Conservation (phyloP, 441 rosid genomes). For the Kokia cookei region DNA sequence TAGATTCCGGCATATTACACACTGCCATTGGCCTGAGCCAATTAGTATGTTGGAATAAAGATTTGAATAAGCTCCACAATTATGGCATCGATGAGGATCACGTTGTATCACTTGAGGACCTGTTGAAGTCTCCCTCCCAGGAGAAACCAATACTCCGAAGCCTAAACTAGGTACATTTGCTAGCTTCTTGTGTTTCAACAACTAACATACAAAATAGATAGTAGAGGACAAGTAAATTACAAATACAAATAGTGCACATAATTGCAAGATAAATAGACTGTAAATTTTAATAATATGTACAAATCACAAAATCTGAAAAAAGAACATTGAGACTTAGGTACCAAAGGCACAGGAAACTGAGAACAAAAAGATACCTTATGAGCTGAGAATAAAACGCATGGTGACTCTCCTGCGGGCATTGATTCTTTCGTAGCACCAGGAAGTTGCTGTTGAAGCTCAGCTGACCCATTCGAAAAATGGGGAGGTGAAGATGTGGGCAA, state of each 20-base stretch:
- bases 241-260: background rate
- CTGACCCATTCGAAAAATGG: constrained; percentile 62
- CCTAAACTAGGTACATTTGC: constrained; percentile 88
- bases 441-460: constrained; percentile 51
- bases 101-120: constrained; percentile 77
- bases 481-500: constrained; percentile 83
- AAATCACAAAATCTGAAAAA: constrained; percentile 1
- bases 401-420: constrained; percentile 35
- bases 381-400: constrained; percentile 72
- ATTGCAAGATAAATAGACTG: background rate
- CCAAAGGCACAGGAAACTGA: background rate
- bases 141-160: constrained; percentile 90
- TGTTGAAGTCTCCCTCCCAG: constrained; percentile 71
- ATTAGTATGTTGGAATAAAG: constrained; percentile 70
- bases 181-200: constrained; percentile 82
- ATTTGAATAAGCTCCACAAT: constrained; percentile 90
- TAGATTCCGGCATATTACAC: constrained; percentile 64
- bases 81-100: constrained; percentile 77
- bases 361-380: constrained; percentile 51
- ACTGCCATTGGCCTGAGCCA: constrained; percentile 97
- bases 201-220: constrained; percentile 30
- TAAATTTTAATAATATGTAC: background rate
- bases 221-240: background rate
- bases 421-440: constrained; percentile 49
- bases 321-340: background rate